Conservation (phyloP, 2,329 filamentous ascomycete species). For the Trichoderma citrinoviride region DNA sequence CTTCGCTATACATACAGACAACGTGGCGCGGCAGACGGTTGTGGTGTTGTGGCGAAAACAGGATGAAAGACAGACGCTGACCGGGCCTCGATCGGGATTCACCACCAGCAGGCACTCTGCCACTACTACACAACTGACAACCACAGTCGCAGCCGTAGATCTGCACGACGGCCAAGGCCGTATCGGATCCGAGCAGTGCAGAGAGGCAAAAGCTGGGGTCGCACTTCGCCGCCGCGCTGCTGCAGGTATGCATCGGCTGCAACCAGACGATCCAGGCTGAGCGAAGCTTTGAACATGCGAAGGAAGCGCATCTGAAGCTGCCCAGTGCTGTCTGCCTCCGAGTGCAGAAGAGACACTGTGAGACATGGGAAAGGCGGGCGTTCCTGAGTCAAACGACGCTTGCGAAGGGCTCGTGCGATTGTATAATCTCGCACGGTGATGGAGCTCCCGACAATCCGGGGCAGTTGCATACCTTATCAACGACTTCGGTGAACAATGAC, state of each 20-base stretch:
- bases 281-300: not conserved
- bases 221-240: not conserved
- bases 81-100: slow-evolving; percentile 11
- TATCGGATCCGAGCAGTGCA: slow-evolving; percentile 6
- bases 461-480: not conserved
- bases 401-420: not conserved
- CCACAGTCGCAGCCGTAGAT: not conserved
- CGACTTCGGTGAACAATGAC: not conserved
- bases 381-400: not conserved
- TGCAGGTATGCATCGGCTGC: not conserved
- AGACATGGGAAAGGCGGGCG: not conserved
- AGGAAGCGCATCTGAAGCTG: not conserved
- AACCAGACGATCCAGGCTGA: not conserved
- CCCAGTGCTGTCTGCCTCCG: not conserved
- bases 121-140: too few species aligned
- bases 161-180: not conserved
- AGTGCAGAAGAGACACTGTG: slow-evolving; percentile 1
- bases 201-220: slow-evolving; percentile 19
- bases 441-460: not conserved
- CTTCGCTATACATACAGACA: slow-evolving; percentile 11
- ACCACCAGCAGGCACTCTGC: not conserved
- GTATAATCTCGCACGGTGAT: not conserved
- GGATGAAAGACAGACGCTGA: not conserved
- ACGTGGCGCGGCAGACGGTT: slow-evolving; percentile 12
- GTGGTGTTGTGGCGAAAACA: slow-evolving; percentile 20